A percentile compares a stretch with the other conserved stretches of the same genome.
phyloP scores from a whole-genome alignment of 352 stramenopile genomes.

The Poterioochromonas sp. region DNA sequence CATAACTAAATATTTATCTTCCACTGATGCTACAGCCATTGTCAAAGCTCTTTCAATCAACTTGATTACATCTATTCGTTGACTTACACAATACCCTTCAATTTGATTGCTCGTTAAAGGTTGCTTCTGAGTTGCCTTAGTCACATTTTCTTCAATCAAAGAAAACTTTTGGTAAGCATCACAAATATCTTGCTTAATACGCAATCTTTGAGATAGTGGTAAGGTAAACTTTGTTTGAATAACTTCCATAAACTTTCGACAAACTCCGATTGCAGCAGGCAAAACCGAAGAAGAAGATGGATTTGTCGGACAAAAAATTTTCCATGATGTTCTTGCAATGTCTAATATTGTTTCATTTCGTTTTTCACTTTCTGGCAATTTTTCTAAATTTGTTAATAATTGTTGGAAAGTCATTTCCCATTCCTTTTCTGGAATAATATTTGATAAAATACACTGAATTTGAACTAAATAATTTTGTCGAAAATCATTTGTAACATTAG shows the following conservation, averaged over 20 bases:
- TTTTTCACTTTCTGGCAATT: not conserved
- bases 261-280: no score
- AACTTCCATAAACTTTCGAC: not conserved
- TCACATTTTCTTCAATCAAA: not conserved
- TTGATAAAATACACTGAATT: not conserved
- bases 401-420: not conserved
- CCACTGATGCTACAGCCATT: not conserved
- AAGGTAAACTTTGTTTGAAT: not conserved
- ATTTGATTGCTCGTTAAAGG: not conserved
- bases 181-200: not conserved
- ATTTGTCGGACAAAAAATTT: not conserved
- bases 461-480: not conserved
- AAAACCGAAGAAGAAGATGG: not conserved
- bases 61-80: not conserved
- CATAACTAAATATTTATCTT: not conserved
- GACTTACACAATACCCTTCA: not conserved
- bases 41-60: not conserved
- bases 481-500: not conserved
- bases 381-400: not conserved
- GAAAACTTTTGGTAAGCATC: not conserved
- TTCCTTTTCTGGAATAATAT: not conserved
- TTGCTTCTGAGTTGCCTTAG: not conserved
- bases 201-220: not conserved
- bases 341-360: slow-evolving; percentile 6
- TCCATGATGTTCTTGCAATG: not conserved